Base-by-base conservation (phyloP, 345 rosid species). In the Durio zibethinus region DNA sequence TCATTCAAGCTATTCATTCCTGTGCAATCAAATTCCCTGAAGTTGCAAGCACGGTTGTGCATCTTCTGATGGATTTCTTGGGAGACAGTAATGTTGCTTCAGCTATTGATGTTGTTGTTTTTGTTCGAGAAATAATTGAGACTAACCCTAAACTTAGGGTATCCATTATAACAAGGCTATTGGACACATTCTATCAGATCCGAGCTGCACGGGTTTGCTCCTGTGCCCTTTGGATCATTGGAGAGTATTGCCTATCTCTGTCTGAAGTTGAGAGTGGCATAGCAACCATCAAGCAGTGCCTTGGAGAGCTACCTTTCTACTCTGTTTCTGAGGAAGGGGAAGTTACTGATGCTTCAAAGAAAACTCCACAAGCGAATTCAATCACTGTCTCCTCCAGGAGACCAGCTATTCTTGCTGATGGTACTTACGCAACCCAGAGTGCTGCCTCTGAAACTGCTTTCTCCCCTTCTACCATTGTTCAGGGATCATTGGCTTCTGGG, bases 11-110 rank as follows among this genome's bases (percentile, higher is more conserved):
- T 40, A 91, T 91, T 53, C 97, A 91, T 86, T 87, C 92, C 31
- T 91, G 97, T 81, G 97, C 97, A 35, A 73, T 91, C 83, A 90
- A 91, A 88, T 91, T 90, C 86, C 94, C 97, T 8, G 94, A 91
- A 73, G 97, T 91, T 72, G 97, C 97, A 76, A 88, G 93, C 87
- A 90, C 93, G 0, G 97, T 91, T 56, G 97, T 91, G 77, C 97
- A 91, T 84, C 80, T 91, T 64, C 80, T 91, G 86, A 91, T 91
- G 97, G 97, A 91, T 84, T 91, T 91, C 86, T 85, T 91, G 81
- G 92, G 97, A 2, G 97, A 91, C 77, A 72, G 81, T 78, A 91
- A 91, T 70, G 86, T 90, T 72, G 93, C 97, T 80, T 91, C 97
- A 16, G 97, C 97, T 61, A 73, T 90, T 25, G 97, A 91, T 80